Evolutionary conservation across 495 filamentous ascomycete genomes (phyloP), one percentile per base, ranked within the genome.

Genomic region (Tuber indicum): DNA sequence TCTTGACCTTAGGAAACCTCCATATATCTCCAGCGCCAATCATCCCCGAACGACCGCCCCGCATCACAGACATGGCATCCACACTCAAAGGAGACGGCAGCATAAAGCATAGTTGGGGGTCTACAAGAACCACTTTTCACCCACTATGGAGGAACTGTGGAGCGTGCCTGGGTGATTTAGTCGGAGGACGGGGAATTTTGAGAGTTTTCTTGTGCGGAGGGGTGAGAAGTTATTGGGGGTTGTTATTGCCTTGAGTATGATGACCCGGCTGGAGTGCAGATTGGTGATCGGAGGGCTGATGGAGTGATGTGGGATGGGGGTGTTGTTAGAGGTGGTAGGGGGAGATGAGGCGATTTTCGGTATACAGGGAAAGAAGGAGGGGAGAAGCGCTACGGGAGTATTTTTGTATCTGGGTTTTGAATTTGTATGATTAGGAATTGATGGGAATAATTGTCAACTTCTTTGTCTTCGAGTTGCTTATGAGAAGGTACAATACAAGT

Each of bases 121-220:
- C 14, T 80, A 83, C 21, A n/a, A 52, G 21, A 3, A 1, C 47
- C 1, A 44, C 32, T 41, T 52, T 52, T 52, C 47, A 52, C 47
- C 47, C 47, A 21, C 47, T 23, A 52, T 52, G 21, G 19, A 21
- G 47, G 23, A 52, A 52, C 47, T 52, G 47, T 0, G 47, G 47
- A 52, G 47, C 47, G 19, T 52, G 47, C 47, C 19, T 23, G 78
- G 75, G 19, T 74, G 75, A 45, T 83, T 78, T 76, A 83, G 78
- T 69, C 72, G 76, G 32, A 52, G 76, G 43, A 83, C 82, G 4
- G 76, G 76, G 76, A 76, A 81, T 74, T 83, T 81, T 32, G 73
- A 78, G 32, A 81, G 79, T 71, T 83, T 83, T 75, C 42, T 81
- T 46, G 81, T 83, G 21, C 77, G 76, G 75, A 71, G 76, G 39